phyloP scores from a whole-genome alignment of 2,329 filamentous ascomycete species.

The Diaporthe citrichinensis region DNA sequence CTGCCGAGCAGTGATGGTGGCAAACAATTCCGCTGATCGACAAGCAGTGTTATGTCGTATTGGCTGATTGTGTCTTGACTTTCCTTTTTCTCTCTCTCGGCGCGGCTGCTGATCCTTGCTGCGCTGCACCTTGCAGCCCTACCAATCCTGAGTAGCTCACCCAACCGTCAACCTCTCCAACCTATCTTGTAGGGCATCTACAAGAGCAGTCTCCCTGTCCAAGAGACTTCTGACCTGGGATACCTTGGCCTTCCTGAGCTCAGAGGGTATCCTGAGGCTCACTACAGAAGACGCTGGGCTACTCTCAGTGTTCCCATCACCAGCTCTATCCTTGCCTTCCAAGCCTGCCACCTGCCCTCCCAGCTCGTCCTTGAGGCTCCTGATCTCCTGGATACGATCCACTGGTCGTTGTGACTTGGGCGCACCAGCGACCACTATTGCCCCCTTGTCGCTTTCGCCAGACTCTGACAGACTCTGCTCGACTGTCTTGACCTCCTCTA shows the following conservation, averaged over 20 bases:
- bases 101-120: slow-evolving; percentile 29
- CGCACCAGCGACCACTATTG: slow-evolving; percentile 41
- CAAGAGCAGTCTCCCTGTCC: slow-evolving; percentile 76
- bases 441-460: slow-evolving; percentile 44
- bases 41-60: slow-evolving; percentile 34
- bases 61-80: slow-evolving; percentile 33
- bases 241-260: slow-evolving; percentile 74
- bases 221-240: slow-evolving; percentile 74
- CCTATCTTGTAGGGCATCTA: slow-evolving; percentile 75
- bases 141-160: slow-evolving; percentile 32
- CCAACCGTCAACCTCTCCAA: slow-evolving; percentile 68
- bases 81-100: slow-evolving; percentile 14
- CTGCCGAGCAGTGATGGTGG: not conserved
- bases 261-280: slow-evolving; percentile 68
- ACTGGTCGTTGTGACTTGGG: slow-evolving; percentile 63
- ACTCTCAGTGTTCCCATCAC: slow-evolving; percentile 47
- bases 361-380: slow-evolving; percentile 67
- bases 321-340: slow-evolving; percentile 45
- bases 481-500: slow-evolving; percentile 57
- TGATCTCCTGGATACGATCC: slow-evolving; percentile 71
- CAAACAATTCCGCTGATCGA: slow-evolving; percentile 27
- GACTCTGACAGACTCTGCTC: slow-evolving; percentile 58
- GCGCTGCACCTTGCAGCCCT: slow-evolving; percentile 4
- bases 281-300: slow-evolving; percentile 50
- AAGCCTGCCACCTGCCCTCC: slow-evolving; percentile 64